Evolutionary conservation across 352 stramenopile genomes (phyloP), one percentile per base, ranked within the genome.

Genomic region (Pythium brachiatum): DNA sequence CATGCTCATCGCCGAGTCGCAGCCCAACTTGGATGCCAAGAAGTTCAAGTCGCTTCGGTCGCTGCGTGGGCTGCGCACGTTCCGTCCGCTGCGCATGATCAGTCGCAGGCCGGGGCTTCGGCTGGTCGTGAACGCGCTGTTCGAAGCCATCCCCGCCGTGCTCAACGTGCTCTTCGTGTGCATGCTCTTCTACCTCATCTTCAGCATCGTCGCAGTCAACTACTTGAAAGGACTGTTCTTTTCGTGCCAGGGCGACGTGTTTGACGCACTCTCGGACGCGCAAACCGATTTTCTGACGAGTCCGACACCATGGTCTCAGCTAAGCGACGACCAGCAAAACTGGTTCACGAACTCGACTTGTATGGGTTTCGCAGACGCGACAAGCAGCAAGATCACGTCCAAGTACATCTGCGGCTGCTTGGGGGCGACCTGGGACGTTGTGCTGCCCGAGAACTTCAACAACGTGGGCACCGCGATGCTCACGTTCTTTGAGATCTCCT

Each of bases 161-260:
- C 67, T 93, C 4, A 97, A 97, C 68, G 83, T 97, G 3, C 62
- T 95, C 3, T 80, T 97, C 53, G 75, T 99, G 2, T 98, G 89
- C 53, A 76, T 89, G 43, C 74, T 98, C 0, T 96, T 98, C 63
- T 97, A 96, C 57, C 76, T 98, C 25, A 96, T 98, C 47, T 99
- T 98, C 77, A 95, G 90, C 59, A 98, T 98, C 57, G 77, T 98
- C 57, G 84, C 90, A 5, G 91, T 98, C 0, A 96, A 92, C 38
- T 98, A 98, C 62, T 75, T 98, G 48, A 98, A 98, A 70, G 95
- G 94, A 3, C 78, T 72, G 0, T 92, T 98, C 69, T 85, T 91
- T 60, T 46, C 69, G 0, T 98, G 94, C 71, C 59, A 74, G 51
- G 89, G 85, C n/a, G 66, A 80, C 25, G 66, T 73, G 8, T 90